Evolutionary conservation across 1,284 basidiomycete species (phyloP), one percentile per base, ranked within the genome.

Genomic region (Schizophyllum amplum): DNA sequence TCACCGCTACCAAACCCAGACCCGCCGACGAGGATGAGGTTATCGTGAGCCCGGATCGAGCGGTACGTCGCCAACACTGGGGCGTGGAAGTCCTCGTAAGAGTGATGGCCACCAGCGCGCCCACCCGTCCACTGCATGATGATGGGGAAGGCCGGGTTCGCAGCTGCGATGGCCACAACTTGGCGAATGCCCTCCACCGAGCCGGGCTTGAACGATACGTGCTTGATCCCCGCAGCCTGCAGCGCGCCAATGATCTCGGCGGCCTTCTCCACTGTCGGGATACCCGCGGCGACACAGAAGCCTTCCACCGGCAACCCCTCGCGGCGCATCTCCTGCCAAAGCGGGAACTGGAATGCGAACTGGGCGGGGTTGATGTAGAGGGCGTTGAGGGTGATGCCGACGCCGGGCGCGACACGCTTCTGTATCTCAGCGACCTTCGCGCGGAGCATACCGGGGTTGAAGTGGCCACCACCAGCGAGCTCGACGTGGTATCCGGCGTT

Each of bases 121-220:
- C 96, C 96, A 68, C 96, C 97, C 53, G 96, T 99, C 96, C 96
- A 98, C 70, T 98, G 96, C 62, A 98, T 78, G 72, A 99, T 94
- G 73, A 99, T 87, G n/a, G 96, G 94, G 82, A 92, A 99, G 73
- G 94, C 87, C 49, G 95, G 92, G 73, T 98, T 95, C 61, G 93
- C 82, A 50, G 90, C 83, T 24, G 97, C 96, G 66, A 99, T 99
- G 76, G 88, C 95, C 72, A 97, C 81, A 59, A 98, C 96, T 72
- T 98, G 95, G 51, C 94, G 88, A 64, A 99, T 96, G 61, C 96
- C 96, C 63, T 98, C 95, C 57, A 96, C 86, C 6, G 94, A 97
- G 61, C 96, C 96, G 49, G 96, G 96, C 79, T 98, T 98, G 86
- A 98, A 97, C 1, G 94, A 82, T 62, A 98, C 84, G 71, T 98